phyloP scores from a whole-genome alignment of 2,329 filamentous ascomycete species.

The Thelonectria blattea region DNA sequence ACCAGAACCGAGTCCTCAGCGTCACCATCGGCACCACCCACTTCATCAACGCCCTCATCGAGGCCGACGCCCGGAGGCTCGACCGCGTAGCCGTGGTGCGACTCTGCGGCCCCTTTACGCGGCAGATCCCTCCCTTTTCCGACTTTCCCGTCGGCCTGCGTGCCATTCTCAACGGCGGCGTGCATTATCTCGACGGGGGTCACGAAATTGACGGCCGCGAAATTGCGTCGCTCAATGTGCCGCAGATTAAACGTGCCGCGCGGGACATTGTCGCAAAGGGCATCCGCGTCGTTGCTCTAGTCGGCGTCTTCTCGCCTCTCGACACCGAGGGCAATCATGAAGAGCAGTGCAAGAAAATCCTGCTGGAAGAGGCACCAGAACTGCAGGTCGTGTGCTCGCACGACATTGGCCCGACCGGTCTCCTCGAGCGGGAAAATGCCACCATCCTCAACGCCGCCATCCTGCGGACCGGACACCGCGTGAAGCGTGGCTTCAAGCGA shows the following conservation, averaged over 20 bases:
- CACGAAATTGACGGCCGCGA: conserved; percentile 56
- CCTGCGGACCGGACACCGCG: conserved; percentile 52
- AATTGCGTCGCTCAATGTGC: conserved; percentile 46
- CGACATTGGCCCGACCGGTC: conserved; percentile 51
- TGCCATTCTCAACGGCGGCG: conserved; percentile 49
- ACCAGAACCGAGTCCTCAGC: conserved; percentile 48
- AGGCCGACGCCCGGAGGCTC: conserved; percentile 51
- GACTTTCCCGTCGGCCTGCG: conserved; percentile 52
- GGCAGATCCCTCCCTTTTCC: conserved; percentile 52
- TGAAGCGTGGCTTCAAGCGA: conserved; percentile 53
- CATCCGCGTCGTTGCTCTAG: conserved; percentile 48
- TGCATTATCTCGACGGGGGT: conserved; percentile 52
- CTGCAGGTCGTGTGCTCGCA: conserved; percentile 51
- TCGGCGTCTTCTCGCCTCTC: conserved; percentile 54
- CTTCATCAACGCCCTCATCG: conserved; percentile 57
- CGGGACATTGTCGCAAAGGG: conserved; percentile 44
- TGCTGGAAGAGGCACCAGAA: conserved; percentile 44
- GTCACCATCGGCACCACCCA: conserved; percentile 59
- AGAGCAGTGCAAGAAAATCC: conserved; percentile 45
- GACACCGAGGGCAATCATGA: conserved; percentile 51
- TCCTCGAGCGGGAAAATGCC: conserved; percentile 58
- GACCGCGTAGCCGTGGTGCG: conserved; percentile 53
- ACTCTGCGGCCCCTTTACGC: conserved; percentile 53
- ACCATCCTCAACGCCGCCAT: conserved; percentile 62
- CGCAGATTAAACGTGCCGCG: conserved; percentile 45